These are phyloP conservation scores for Suhomyces chickasaworum DNA, from an alignment of 1,139 yeast genomes.

Conservation along the genomic window DNA sequence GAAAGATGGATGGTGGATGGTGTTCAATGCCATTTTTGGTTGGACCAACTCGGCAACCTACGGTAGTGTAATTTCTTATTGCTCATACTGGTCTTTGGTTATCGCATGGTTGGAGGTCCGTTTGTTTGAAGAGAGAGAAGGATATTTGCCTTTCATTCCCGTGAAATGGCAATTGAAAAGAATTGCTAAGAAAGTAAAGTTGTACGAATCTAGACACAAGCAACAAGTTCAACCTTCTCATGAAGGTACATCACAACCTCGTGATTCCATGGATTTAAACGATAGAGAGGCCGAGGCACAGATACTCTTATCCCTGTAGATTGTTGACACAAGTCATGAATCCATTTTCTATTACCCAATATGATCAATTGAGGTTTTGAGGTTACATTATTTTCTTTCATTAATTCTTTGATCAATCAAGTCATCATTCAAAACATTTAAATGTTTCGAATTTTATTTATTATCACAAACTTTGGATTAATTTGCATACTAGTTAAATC, in stretches of 20 bases:
- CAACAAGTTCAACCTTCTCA: slow-evolving; percentile 7
- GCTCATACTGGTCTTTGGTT: slow-evolving; percentile 40
- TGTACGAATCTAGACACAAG: slow-evolving; percentile 18
- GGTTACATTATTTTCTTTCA: too few relatives aligned
- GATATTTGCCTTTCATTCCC: slow-evolving; percentile 34
- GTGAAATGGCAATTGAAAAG: slow-evolving; percentile 27
- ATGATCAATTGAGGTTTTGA: too few relatives aligned
- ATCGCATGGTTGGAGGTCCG: slow-evolving; percentile 26
- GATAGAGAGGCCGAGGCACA: slow-evolving; percentile 16
- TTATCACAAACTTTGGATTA: too few relatives aligned
- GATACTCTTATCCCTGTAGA: slow-evolving; percentile 7
- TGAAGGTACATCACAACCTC: not conserved
- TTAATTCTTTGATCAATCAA: not conserved
- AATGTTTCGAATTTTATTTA: not conserved
- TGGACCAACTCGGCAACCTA: slow-evolving; percentile 55
- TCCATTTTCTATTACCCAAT: too few relatives aligned
- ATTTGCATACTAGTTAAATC: not conserved
- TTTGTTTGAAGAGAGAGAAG: slow-evolving; percentile 34
- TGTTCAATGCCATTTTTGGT: slow-evolving; percentile 47
- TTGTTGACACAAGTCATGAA: not conserved
- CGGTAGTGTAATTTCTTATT: slow-evolving; percentile 45
- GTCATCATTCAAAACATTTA: not conserved
- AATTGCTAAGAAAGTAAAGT: slow-evolving; percentile 23
- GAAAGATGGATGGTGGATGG: slow-evolving; percentile 53
- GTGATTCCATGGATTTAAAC: slow-evolving; percentile 1